Evolutionary conservation across 106 monocot genomes (phyloP).

Genomic region (Ottelia alismoides): DNA sequence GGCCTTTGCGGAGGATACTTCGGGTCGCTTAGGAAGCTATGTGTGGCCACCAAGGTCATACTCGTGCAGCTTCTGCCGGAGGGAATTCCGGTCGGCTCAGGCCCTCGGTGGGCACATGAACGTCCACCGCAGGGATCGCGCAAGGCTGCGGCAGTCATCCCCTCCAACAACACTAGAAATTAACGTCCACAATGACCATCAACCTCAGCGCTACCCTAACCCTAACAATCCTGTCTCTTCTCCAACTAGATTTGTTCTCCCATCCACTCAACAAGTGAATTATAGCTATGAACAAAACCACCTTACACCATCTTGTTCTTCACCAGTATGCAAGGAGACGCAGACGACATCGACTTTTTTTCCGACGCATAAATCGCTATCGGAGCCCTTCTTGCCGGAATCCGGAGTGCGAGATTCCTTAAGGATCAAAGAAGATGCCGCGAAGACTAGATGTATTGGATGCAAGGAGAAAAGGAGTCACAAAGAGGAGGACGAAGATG

Average conservation of each 20-base stretch:
- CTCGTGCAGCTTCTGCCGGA: slow-evolving; percentile 60
- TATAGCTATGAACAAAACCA: neutral
- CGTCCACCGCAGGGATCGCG: slow-evolving; percentile 75
- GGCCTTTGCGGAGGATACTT: slow-evolving; percentile 54
- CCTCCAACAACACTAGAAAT: slow-evolving; percentile 3
- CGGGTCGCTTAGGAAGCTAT: slow-evolving; percentile 34
- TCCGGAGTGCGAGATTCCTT: neutral
- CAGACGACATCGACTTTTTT: too few species aligned
- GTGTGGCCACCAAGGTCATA: slow-evolving; percentile 77
- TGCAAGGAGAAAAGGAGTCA: neutral
- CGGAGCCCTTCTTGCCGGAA: neutral
- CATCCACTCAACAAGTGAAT: slow-evolving; percentile 2
- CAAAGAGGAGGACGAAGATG: slow-evolving; percentile 7
- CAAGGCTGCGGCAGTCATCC: slow-evolving; percentile 39
- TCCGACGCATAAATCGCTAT: neutral
- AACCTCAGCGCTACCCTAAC: slow-evolving; percentile 4
- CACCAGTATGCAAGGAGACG: neutral
- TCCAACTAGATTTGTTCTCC: slow-evolving; percentile 8
- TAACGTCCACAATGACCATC: slow-evolving; percentile 9
- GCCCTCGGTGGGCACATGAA: slow-evolving; percentile 86
- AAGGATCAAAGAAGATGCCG: neutral
- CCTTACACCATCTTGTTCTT: slow-evolving; percentile 14
- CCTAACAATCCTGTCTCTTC: slow-evolving; percentile 26
- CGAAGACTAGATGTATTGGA: neutral
- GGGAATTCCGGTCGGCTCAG: slow-evolving; percentile 78